A percentile compares a stretch with the other conserved stretches of the same genome.
Evolutionary conservation across 139 green algal species (phyloP).

Genomic region (Tetraselmis striata): DNA sequence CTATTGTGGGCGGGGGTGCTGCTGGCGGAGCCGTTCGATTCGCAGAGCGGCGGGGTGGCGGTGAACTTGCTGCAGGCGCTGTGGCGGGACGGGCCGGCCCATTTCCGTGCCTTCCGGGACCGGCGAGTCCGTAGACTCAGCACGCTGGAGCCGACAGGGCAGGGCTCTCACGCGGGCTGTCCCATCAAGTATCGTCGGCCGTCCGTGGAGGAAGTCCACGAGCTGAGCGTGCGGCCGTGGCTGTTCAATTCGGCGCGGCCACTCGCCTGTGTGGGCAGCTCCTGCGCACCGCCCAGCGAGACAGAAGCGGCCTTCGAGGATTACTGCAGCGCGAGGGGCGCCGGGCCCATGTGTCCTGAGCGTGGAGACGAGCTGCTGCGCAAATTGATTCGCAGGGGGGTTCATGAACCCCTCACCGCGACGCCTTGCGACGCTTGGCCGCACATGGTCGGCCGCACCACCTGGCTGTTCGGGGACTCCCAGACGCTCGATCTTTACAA

Average conservation of each 20-base stretch:
- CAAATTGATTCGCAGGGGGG: background rate
- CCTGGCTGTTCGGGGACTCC: constrained; percentile 8
- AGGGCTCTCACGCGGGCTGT: background rate
- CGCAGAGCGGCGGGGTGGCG: background rate
- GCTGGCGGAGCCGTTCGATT: background rate
- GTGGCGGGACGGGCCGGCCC: background rate
- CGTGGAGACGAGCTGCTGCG: background rate
- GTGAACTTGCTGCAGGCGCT: background rate
- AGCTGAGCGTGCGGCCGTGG: background rate
- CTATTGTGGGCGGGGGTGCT: no score
- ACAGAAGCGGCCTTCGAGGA: background rate
- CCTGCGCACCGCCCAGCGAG: background rate
- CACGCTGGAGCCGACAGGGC: no score
- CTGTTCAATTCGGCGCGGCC: background rate
- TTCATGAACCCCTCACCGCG: background rate
- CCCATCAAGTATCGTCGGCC: background rate
- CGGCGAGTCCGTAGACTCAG: no score
- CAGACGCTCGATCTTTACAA: constrained; percentile 12
- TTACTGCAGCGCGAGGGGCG: background rate
- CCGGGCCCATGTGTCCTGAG: background rate
- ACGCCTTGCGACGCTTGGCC: constrained; percentile 12
- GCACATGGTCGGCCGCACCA: background rate
- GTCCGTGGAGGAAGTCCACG: background rate
- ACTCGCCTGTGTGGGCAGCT: background rate
- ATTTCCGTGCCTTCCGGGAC: background rate